Evolutionary conservation across 2,329 filamentous ascomycete species (phyloP), one percentile per base, ranked within the genome.

Genomic region (Penicillium palitans): DNA sequence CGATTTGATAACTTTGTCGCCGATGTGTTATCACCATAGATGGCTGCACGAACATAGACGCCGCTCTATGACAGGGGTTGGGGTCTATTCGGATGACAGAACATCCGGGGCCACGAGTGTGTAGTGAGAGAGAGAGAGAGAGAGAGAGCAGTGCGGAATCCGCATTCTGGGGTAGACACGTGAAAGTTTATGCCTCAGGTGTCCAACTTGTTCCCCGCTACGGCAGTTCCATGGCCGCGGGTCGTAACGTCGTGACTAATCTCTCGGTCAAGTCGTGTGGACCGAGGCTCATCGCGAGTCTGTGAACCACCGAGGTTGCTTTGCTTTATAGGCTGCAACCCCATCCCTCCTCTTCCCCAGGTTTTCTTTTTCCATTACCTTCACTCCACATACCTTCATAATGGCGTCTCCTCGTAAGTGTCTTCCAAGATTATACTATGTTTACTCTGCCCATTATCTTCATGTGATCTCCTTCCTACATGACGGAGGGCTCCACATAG

Each of bases 401-500:
- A 93, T 93, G 90, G 87, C 90, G 65, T 91, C 90, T 78, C 88
- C 90, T 78, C 90, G 90, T 93, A 86, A 75, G 89, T 80, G 31
- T 27, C 31, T n/a, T 17, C 15, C 33, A 35, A 3, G 15, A 5
- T 8, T n/a, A 25, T 17, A 24, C 19, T 15, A 24, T 21, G 8
- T 21, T 51, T 12, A 39, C 15, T 15, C 55, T 58, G 46, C 57
- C 60, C 50, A 51, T 52, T 60, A 65, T 69, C 35, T 60, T 67
- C 70, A 64, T 60, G 52, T 59, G 56, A 55, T 29, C 29, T 25
- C 6, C 12, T 46, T 50, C 40, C 40, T 47, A 51, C 58, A 42
- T 53, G n/a, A 17, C 19, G 12, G 21, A 55, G 40, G 48, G 55
- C 51, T 49, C 29, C 57, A 51, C 64, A 21, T 48, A 44, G 40